Evolutionary conservation across 305 asterid genomes (phyloP).

Genomic region (Fraxinus baroniana): DNA sequence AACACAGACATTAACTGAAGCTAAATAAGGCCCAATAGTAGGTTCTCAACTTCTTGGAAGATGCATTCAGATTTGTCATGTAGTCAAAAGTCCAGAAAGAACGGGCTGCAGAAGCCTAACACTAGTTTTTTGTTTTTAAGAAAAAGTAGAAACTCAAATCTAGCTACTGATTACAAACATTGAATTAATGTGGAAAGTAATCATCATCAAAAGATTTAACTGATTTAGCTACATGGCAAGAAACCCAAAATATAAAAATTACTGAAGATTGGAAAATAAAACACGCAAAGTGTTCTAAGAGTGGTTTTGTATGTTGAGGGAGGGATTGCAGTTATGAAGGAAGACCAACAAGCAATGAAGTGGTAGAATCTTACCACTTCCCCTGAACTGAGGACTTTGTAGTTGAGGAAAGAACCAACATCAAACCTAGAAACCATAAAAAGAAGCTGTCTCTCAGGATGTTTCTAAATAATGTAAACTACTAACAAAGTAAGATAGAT

Average conservation of each 20-base stretch:
- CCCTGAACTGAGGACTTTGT: slow-evolving; percentile 49
- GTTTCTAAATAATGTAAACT: not conserved
- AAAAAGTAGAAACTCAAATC: not conserved
- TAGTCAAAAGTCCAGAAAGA: not conserved
- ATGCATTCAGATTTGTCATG: not conserved
- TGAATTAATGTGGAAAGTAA: not conserved
- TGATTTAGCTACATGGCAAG: not conserved
- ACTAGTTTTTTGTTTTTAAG: not conserved
- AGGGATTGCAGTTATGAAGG: not conserved
- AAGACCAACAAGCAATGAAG: not conserved
- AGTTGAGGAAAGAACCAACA: slow-evolving; percentile 59
- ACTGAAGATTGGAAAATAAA: not conserved
- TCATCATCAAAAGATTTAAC: not conserved
- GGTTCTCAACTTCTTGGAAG: not conserved
- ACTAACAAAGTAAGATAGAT: not conserved
- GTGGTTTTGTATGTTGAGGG: not conserved
- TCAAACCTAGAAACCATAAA: slow-evolving; percentile 58
- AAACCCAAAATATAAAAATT: not conserved
- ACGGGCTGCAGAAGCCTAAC: not conserved
- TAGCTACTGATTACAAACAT: not conserved
- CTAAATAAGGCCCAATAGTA: not conserved
- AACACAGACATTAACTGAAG: not conserved
- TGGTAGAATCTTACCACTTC: slow-evolving; percentile 54
- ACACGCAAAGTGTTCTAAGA: not conserved
- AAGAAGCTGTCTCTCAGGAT: slow-evolving; percentile 18